Conservation (phyloP, 306 rosid species). For the Heteromeles arbutifolia region DNA sequence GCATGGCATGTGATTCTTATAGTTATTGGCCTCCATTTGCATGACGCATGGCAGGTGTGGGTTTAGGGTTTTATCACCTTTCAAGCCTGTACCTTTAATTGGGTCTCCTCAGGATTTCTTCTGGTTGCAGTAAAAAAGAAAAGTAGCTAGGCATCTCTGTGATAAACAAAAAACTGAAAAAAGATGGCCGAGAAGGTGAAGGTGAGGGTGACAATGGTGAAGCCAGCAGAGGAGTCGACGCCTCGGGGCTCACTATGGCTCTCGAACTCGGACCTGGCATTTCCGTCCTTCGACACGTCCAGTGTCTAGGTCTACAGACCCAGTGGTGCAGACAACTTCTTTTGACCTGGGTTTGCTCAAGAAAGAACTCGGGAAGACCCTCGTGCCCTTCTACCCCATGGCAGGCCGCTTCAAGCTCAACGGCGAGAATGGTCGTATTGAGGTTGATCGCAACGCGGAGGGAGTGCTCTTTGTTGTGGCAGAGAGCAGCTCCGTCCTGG, state of each 20-base stretch:
- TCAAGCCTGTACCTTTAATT: too few species aligned
- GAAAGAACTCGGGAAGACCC: slow-evolving; percentile 28
- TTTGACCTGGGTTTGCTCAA: slow-evolving; percentile 44
- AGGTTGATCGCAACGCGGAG: slow-evolving; percentile 56
- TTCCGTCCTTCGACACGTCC: slow-evolving; percentile 68
- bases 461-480: slow-evolving; percentile 83
- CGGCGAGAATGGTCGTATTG: slow-evolving; percentile 65
- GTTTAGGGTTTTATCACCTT: too few species aligned
- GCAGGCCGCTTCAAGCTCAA: slow-evolving; percentile 57
- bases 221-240: slow-evolving; percentile 48
- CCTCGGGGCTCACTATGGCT: slow-evolving; percentile 53
- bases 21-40: too few species aligned
- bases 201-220: slow-evolving; percentile 47
- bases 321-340: slow-evolving; percentile 32
- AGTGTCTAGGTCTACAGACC: slow-evolving; percentile 65
- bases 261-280: slow-evolving; percentile 62
- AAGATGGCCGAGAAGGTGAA: slow-evolving; percentile 35
- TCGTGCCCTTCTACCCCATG: slow-evolving; percentile 72
- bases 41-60: too few species aligned
- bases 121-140: too few species aligned
- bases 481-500: slow-evolving; percentile 33
- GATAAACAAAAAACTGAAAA: not conserved
- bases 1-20: too few species aligned
- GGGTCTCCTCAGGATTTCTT: too few species aligned
- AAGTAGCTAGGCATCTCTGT: not conserved